Percentiles rank a stretch among this genome's conserved stretches.
These are phyloP conservation scores for Xylaria sp. DNA, from an alignment of 2,329 filamentous ascomycete genomes.

Conservation along the genomic window DNA sequence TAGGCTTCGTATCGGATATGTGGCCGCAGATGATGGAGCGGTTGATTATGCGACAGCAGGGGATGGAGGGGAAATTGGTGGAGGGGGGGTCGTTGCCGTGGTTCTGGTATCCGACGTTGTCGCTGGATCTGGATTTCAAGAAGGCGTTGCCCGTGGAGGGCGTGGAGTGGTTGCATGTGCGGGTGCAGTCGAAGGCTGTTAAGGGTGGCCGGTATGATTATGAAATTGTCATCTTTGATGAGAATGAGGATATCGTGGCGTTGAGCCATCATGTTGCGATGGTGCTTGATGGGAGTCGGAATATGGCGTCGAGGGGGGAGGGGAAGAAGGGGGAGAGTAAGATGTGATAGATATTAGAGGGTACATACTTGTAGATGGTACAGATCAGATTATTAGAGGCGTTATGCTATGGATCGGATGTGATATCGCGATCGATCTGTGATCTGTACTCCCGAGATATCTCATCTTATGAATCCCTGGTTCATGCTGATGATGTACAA, in stretches of 20 bases:
- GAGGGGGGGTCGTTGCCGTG: conserved; percentile 3
- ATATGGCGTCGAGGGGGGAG: conserved; percentile 20
- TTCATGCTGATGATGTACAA: too few species aligned
- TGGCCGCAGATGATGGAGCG: conserved; percentile 30
- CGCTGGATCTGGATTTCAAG: conserved; percentile 66
- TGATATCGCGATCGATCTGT: neutral
- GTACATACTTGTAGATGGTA: neutral
- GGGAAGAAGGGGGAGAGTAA: conserved; percentile 18
- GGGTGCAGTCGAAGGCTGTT: conserved; percentile 36
- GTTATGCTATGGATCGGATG: too few species aligned
- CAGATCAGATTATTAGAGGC: too few species aligned
- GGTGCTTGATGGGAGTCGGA: conserved; percentile 28
- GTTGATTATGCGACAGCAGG: conserved; percentile 12
- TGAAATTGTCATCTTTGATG: conserved; percentile 29
- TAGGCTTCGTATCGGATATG: conserved; percentile 30
- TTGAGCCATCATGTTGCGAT: conserved; percentile 32
- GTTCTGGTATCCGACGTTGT: conserved; percentile 63
- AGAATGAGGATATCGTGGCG: conserved; percentile 28
- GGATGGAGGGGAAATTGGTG: neutral
- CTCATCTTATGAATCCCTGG: neutral
- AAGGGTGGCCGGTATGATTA: conserved; percentile 27
- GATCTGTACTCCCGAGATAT: neutral
- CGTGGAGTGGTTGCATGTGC: conserved; percentile 61
- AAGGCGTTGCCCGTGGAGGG: conserved; percentile 60
- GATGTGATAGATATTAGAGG: conserved; percentile 9